These are phyloP conservation scores for Ophioceras dolichostomum DNA, from an alignment of 2,329 filamentous ascomycete genomes.

Conservation along the genomic window DNA sequence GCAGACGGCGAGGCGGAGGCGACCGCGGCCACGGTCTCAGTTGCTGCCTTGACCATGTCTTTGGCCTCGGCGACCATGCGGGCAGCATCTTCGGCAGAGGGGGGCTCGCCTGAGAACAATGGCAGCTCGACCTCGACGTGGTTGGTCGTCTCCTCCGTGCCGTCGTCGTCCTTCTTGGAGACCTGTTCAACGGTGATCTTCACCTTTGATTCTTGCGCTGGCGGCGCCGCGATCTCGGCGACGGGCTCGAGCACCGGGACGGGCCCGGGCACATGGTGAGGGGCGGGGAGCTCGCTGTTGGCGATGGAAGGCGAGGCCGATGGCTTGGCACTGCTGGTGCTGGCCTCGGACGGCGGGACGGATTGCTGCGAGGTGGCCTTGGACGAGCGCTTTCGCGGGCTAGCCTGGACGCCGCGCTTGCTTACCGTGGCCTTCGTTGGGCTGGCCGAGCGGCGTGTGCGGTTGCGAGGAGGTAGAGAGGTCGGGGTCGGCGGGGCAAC, in stretches of 20 bases:
- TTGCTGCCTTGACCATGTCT: slow-evolving; percentile 68
- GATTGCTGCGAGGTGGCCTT: slow-evolving; percentile 27
- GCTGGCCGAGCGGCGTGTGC: slow-evolving; percentile 44
- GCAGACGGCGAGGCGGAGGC: slow-evolving; percentile 19
- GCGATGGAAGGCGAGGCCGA: slow-evolving; percentile 10
- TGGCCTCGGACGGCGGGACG: slow-evolving; percentile 23
- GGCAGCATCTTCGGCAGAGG: slow-evolving; percentile 64
- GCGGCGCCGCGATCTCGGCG: slow-evolving; percentile 4
- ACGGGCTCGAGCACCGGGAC: slow-evolving; percentile 13
- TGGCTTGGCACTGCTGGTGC: slow-evolving; percentile 11
- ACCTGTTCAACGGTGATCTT: slow-evolving; percentile 60
- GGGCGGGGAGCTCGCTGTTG: not conserved
- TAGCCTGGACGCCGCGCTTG: slow-evolving; percentile 31
- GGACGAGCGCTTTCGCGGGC: slow-evolving; percentile 40
- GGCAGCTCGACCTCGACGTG: slow-evolving; percentile 69
- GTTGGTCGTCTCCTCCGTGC: slow-evolving; percentile 57
- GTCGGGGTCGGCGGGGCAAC: slow-evolving; percentile 38
- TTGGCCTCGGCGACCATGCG: slow-evolving; percentile 79
- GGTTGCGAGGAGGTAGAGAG: slow-evolving; percentile 29
- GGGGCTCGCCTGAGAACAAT: slow-evolving; percentile 46
- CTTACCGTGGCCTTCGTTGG: slow-evolving; percentile 31
- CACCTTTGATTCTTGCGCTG: slow-evolving; percentile 33
- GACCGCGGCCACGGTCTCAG: slow-evolving; percentile 23
- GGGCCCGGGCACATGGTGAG: slow-evolving; percentile 8
- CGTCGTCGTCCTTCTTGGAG: slow-evolving; percentile 37